Conservation (phyloP, 1,284 basidiomycete species). For the Sanguinoderma infundibulare region DNA sequence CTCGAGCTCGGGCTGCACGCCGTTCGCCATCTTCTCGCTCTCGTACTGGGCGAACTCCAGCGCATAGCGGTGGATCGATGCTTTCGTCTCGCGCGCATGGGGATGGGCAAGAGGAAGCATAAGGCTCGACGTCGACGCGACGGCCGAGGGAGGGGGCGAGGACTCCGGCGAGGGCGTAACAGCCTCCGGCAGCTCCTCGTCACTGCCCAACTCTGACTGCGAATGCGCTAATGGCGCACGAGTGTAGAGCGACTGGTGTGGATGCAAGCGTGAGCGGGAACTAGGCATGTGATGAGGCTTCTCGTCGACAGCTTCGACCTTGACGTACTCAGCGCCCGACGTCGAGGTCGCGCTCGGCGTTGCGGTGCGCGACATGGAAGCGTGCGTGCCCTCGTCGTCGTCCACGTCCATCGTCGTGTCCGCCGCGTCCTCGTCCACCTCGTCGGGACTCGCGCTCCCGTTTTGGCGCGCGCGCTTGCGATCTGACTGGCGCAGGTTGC, state of each 20-base stretch:
- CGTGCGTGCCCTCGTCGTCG: constrained; percentile 34
- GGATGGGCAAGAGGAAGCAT: constrained; percentile 22
- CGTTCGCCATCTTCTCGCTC: constrained; percentile 31
- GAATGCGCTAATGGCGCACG: constrained; percentile 30
- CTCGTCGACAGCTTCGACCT: constrained; percentile 42
- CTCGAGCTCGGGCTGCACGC: constrained; percentile 22
- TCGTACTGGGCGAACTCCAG: constrained; percentile 34
- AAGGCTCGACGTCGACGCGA: constrained; percentile 25
- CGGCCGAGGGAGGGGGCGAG: constrained; percentile 47
- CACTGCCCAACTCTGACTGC: constrained; percentile 60
- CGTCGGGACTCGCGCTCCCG: constrained; percentile 33
- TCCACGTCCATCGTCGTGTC: constrained; percentile 26
- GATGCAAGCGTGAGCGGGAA: not conserved
- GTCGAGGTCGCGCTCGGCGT: constrained; percentile 27
- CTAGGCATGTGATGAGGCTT: constrained; percentile 4
- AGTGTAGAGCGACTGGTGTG: constrained; percentile 28
- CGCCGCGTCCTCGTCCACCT: constrained; percentile 28
- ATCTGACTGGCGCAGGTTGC: constrained; percentile 76
- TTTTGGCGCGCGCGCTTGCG: constrained; percentile 52
- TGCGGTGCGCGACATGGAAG: constrained; percentile 32
- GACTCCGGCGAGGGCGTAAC: constrained; percentile 69
- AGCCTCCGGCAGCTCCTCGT: constrained; percentile 68
- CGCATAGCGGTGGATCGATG: constrained; percentile 32
- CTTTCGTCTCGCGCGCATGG: constrained; percentile 27
- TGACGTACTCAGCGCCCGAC: constrained; percentile 40